Conservation (phyloP, 1,139 yeast species). For the Geotrichum restrictum region DNA sequence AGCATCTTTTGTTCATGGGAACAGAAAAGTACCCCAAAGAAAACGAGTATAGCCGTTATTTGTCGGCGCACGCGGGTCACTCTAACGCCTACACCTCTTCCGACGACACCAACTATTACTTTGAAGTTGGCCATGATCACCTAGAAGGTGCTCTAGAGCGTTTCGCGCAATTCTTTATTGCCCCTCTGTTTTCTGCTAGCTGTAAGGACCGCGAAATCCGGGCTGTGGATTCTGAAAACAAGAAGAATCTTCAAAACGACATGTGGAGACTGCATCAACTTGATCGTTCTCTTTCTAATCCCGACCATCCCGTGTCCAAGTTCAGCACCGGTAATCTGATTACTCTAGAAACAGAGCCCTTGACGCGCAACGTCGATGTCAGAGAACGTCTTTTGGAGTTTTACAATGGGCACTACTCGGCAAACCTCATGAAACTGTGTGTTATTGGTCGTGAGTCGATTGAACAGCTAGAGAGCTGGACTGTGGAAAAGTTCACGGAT, state of each 20-base stretch:
- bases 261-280: conserved; percentile 84
- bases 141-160: conserved; percentile 86
- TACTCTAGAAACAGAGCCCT: conserved; percentile 59
- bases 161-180: conserved; percentile 85
- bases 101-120: conserved; percentile 86
- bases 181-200: conserved; percentile 73
- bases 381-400: conserved; percentile 63
- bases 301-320: conserved; percentile 64
- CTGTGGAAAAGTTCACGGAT: conserved; percentile 58
- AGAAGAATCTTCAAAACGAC: conserved; percentile 87
- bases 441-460: conserved; percentile 77
- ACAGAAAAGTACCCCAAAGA: conserved; percentile 87
- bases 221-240: conserved; percentile 95
- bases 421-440: conserved; percentile 83
- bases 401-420: conserved; percentile 55
- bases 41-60: conserved; percentile 75
- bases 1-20: conserved; percentile 95
- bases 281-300: conserved; percentile 69
- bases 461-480: conserved; percentile 68
- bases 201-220: conserved; percentile 89
- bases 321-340: conserved; percentile 69
- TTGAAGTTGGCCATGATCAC: conserved; percentile 72
- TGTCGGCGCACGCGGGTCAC: conserved; percentile 65
- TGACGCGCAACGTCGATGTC: conserved; percentile 52
- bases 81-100: conserved; percentile 86